Base-by-base conservation (phyloP, 495 filamentous ascomycete genomes). In the Hypoxylon crocopeplum region DNA sequence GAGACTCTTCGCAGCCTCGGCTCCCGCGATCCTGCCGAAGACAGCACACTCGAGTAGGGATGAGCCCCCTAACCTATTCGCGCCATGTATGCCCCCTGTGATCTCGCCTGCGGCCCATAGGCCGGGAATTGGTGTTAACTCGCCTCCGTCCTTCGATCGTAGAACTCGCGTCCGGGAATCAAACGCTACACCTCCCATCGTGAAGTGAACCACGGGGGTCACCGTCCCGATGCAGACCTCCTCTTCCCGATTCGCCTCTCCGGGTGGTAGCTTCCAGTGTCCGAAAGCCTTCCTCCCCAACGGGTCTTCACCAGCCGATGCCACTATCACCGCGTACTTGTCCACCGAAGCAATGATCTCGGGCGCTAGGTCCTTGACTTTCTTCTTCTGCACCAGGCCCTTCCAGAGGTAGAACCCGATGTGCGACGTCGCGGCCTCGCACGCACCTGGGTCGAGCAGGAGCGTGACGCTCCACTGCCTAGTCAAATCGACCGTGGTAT, bases 171-270 rank as follows among this genome's bases (percentile, higher is more conserved):
- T 68, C 20, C 71, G 59, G 39, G 72, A 61, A 56, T 82, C 75
- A 41, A 83, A 77, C 5, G 77, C 69, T 12, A 75, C 79, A 3
- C 82, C 82, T 6, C 82, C 81, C 82, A 84, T 84, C 12, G 82
- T 84, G 49, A 84, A 87, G 49, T 87, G 84, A 11, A 81, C 73
- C 1, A 86, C 81, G 0, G 84, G 84, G 40, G 84, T 87, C 2
- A 87, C 79, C 11, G 64, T 72, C 5, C 83, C 84, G 0, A 86
- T 69, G 56, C 76, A 83, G 0, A 84, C 75, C 41, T 80, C 75
- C 0, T 77, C 72, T 0, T 82, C 80, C 11, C 75, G 59, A 27
- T 74, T 73, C 20, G 56, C 29, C 8, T 72, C 69, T 1, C 77
- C 72, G 2, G 49, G 55, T 1, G 59, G 55, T 10, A 86, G 51